Evolutionary conservation across 345 rosid genomes (phyloP), one percentile per base, ranked within the genome.

Genomic region (Populus alba): DNA sequence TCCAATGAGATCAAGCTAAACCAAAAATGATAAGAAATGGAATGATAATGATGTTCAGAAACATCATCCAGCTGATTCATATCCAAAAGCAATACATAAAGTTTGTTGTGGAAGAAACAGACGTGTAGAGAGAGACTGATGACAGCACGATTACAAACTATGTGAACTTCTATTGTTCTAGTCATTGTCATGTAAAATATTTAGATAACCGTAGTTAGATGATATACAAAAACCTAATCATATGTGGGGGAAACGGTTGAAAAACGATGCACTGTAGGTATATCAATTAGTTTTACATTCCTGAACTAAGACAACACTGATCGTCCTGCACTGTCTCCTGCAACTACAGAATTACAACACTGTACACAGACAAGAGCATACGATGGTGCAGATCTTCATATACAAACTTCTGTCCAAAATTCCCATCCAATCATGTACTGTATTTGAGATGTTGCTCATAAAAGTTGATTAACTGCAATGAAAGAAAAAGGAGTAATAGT

Each of bases 361-460:
- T 75, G 62, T 81, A 77, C 76, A 72, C 71, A 69, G 72, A 71
- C 62, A 77, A 77, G 77, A 74, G 76, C 68, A 53, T 71, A 17
- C 33, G 47, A 35, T 66, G 57, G 43, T 37, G 77, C 27, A 13
- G 63, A 53, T 77, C 59, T n/a, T 7, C 53, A 49, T 70, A 41
- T 37, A 45, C 72, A 25, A 31, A 63, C 72, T 63, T 39, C 77
- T 66, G 76, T 25, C 38, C 29, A 20, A 27, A 70, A 27, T 68
- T 65, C 55, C 49, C 38, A 39, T 57, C 55, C 71, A 33, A 17
- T 75, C 68, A 78, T n/a, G 81, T 53, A 69, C 35, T 87, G 94
- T 91, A 91, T 87, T 89, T 94, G 83, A 95, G 94, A 88, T 92
- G 91, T 79, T 92, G 94, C 93, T 95, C 98, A 41, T 95, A 95